These are phyloP conservation scores for Scleromitrula shiraiana DNA, from an alignment of 2,329 filamentous ascomycete genomes.

Conservation along the genomic window DNA sequence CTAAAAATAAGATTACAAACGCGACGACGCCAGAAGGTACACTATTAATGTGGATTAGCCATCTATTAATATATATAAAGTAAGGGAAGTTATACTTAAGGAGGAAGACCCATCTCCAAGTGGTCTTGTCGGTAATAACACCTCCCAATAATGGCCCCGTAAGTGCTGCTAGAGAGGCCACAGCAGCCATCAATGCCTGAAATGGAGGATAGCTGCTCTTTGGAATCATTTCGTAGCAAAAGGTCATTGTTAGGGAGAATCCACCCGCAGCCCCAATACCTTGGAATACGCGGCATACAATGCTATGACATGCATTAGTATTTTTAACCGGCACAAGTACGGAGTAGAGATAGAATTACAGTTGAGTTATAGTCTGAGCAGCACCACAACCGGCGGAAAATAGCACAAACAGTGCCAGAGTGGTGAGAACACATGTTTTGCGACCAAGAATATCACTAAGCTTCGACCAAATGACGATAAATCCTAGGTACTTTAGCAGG, in stretches of 20 bases:
- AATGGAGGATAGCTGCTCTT: conserved; percentile 21
- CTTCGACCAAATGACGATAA: not conserved
- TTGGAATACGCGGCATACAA: conserved; percentile 15
- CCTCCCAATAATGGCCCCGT: conserved; percentile 29
- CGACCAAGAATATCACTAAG: not conserved
- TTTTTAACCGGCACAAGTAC: not conserved
- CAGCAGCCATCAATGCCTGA: not conserved
- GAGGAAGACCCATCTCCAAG: conserved; percentile 26
- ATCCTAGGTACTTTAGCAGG: too few relatives aligned
- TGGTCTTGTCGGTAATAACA: conserved; percentile 28
- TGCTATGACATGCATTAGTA: not conserved
- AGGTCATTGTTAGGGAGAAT: conserved; percentile 15
- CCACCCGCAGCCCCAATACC: conserved; percentile 42
- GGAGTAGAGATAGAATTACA: not conserved
- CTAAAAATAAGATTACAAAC: not conserved
- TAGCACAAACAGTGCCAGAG: not conserved
- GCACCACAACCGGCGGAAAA: not conserved
- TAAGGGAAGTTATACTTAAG: not conserved
- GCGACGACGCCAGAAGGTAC: not conserved
- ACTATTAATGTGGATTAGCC: not conserved
- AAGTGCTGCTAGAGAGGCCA: conserved; percentile 2
- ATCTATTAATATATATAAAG: not conserved
- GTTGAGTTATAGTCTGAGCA: not conserved
- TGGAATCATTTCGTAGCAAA: not conserved
- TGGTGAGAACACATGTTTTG: not conserved